Conservation (phyloP, 2,329 filamentous ascomycete genomes). For the Sordariomycetes sp. region DNA sequence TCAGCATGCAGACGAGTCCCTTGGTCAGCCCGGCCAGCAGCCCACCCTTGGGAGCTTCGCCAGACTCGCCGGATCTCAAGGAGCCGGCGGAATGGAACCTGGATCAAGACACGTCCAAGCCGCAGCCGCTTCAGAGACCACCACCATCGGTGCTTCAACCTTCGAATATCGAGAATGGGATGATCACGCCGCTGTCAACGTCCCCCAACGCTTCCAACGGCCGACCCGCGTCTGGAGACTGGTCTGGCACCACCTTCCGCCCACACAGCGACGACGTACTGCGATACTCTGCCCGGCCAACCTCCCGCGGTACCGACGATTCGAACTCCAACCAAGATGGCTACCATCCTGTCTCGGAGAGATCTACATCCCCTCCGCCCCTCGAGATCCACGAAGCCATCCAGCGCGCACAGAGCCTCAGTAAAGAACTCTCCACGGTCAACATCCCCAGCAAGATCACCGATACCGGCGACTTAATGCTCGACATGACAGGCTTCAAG, state of each 20-base stretch:
- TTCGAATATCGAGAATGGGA: conserved; percentile 1
- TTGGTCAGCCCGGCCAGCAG: conserved; percentile 84
- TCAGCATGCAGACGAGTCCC: conserved; percentile 87
- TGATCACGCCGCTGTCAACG: conserved; percentile 42
- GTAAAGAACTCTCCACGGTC: conserved; percentile 76
- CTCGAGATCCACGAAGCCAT: conserved; percentile 66
- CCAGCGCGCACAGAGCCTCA: conserved; percentile 73
- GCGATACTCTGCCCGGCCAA: conserved; percentile 32
- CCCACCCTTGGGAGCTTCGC: conserved; percentile 49
- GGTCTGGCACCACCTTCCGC: conserved; percentile 32
- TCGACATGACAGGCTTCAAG: conserved; percentile 97
- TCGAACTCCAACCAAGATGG: conserved; percentile 24
- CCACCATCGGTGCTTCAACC: conserved; percentile 9
- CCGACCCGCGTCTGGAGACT: conserved; percentile 41
- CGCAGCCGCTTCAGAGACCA: conserved; percentile 34
- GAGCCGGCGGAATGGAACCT: conserved; percentile 66
- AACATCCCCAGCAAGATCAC: conserved; percentile 94
- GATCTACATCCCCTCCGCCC: conserved; percentile 71
- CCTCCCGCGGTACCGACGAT: conserved; percentile 20
- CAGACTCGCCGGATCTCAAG: conserved; percentile 32
- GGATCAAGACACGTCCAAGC: conserved; percentile 30
- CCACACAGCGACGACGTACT: conserved; percentile 47
- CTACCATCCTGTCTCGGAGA: conserved; percentile 30
- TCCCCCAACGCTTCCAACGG: conserved; percentile 39
- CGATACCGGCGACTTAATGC: conserved; percentile 86